phyloP scores from a whole-genome alignment of 2,329 filamentous ascomycete species.

The Aspergillus niger region DNA sequence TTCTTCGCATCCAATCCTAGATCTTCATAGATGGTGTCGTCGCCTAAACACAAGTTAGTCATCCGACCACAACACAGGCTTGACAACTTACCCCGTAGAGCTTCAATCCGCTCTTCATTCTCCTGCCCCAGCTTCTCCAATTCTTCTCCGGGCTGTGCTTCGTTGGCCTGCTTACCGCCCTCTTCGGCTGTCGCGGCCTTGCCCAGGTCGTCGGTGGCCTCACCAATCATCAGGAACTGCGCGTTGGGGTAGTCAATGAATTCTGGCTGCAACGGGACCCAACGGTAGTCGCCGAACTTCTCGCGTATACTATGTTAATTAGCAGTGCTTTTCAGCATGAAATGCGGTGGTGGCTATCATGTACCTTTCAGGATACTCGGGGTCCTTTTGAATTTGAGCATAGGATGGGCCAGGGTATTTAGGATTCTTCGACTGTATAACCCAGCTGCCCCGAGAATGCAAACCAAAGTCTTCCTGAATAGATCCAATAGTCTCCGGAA shows the following conservation, averaged over 20 bases:
- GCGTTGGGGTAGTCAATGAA: slow-evolving; percentile 74
- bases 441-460: slow-evolving; percentile 70
- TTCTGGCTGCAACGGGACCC: slow-evolving; percentile 72
- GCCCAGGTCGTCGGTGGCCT: slow-evolving; percentile 39
- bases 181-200: slow-evolving; percentile 38
- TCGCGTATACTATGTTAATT: slow-evolving; percentile 59
- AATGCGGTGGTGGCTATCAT: slow-evolving; percentile 23
- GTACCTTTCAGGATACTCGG: slow-evolving; percentile 71
- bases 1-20: slow-evolving; percentile 61
- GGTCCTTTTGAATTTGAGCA: slow-evolving; percentile 62
- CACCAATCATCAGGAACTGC: slow-evolving; percentile 77
- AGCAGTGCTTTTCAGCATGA: too few species aligned
- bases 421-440: slow-evolving; percentile 80
- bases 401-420: slow-evolving; percentile 65
- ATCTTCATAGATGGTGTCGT: slow-evolving; percentile 64
- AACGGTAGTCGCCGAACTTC: slow-evolving; percentile 71
- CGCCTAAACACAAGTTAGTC: slow-evolving; percentile 42
- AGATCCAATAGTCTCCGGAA: slow-evolving; percentile 68
- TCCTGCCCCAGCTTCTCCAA: slow-evolving; percentile 75
- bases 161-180: slow-evolving; percentile 53
- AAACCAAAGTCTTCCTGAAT: slow-evolving; percentile 77
- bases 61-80: not conserved
- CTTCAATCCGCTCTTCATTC: slow-evolving; percentile 67
- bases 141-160: slow-evolving; percentile 68
- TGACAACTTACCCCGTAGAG: slow-evolving; percentile 52